These are phyloP conservation scores for Carex kokanica DNA, from an alignment of 176 grass and related monocot species.

Conservation along the genomic window DNA sequence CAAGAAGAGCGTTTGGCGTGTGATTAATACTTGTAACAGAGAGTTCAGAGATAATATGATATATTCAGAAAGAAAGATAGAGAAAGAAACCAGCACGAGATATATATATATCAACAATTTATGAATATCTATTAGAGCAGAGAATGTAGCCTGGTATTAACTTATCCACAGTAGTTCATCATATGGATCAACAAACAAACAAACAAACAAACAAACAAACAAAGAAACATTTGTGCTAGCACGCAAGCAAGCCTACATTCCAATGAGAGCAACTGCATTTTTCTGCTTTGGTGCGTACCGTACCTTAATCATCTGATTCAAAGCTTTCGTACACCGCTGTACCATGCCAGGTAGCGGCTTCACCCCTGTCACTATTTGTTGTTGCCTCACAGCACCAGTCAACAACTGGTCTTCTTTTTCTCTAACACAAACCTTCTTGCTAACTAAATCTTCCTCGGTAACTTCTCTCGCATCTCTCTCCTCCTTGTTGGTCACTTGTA, in stretches of 20 bases:
- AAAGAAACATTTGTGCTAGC: background rate
- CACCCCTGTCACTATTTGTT: conserved; percentile 30
- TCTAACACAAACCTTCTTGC: background rate
- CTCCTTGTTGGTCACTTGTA: conserved; percentile 49
- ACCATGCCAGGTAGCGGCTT: conserved; percentile 43
- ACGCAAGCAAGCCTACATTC: conserved; percentile 14
- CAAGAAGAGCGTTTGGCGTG: background rate
- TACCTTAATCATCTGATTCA: conserved; percentile 74
- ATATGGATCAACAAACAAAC: background rate
- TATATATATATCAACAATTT: background rate
- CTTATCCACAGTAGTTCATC: background rate
- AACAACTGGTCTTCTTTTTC: conserved; percentile 19
- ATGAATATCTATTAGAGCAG: background rate
- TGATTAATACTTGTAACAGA: background rate
- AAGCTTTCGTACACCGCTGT: conserved; percentile 58
- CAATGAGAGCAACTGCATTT: conserved; percentile 35
- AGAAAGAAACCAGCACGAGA: background rate
- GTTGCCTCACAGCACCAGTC: conserved; percentile 40
- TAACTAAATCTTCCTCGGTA: background rate
- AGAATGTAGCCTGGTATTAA: background rate
- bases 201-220: background rate
- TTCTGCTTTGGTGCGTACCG: conserved; percentile 61
- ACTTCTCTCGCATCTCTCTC: conserved; percentile 14
- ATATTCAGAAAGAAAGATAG: background rate
- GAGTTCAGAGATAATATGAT: background rate